Evolutionary conservation across 2,329 filamentous ascomycete species (phyloP).

Genomic region (Neonectria faginata): DNA sequence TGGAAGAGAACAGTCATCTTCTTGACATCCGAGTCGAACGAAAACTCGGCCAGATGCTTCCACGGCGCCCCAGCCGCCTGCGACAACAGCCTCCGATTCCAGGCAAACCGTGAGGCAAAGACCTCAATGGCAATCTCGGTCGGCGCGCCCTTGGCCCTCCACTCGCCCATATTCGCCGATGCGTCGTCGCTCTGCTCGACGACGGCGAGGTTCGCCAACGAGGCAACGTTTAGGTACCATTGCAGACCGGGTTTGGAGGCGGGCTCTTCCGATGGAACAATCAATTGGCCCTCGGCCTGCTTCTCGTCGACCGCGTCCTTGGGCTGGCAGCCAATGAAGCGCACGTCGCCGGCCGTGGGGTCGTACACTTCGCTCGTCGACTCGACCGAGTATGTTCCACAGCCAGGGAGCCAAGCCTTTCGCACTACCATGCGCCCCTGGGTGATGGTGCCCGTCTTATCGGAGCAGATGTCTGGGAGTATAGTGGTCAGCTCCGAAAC

Average conservation of each 20-base stretch:
- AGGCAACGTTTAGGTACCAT: constrained; percentile 71
- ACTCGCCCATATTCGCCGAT: constrained; percentile 61
- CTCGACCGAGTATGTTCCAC: constrained; percentile 50
- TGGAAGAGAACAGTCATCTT: constrained; percentile 80
- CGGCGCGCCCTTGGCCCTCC: constrained; percentile 74
- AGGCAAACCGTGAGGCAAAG: constrained; percentile 75
- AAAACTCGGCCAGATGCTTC: constrained; percentile 74
- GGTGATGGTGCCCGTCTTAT: constrained; percentile 51
- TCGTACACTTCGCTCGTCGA: constrained; percentile 48
- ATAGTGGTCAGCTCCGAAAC: constrained; percentile 24
- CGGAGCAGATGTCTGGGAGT: constrained; percentile 46
- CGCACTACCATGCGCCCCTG: constrained; percentile 48
- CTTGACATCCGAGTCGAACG: constrained; percentile 80
- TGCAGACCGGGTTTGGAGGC: constrained; percentile 60
- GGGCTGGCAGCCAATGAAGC: constrained; percentile 33
- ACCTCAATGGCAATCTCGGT: constrained; percentile 79
- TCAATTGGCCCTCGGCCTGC: constrained; percentile 1
- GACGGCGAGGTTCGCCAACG: constrained; percentile 73
- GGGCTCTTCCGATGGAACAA: constrained; percentile 44
- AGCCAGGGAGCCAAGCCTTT: constrained; percentile 48
- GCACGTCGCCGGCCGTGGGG: constrained; percentile 41
- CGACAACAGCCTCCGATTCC: constrained; percentile 66
- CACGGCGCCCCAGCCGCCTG: constrained; percentile 61
- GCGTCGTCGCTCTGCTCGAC: constrained; percentile 55
- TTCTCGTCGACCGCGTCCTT: constrained; percentile 29